Base-by-base conservation (phyloP, 169 alveolate species). In the Hepatocystis sp. region DNA sequence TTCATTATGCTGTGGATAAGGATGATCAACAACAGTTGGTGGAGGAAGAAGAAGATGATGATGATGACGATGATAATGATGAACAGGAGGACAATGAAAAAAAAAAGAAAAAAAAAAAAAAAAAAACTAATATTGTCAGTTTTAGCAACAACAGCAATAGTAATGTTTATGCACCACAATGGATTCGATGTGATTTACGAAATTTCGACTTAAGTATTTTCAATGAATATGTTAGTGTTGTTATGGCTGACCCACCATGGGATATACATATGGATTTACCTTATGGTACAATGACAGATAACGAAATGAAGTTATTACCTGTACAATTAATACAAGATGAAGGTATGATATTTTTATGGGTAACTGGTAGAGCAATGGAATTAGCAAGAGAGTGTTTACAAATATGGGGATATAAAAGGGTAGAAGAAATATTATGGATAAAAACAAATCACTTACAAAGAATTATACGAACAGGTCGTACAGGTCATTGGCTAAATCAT, bases 181-280 rank as follows among this genome's bases (percentile, higher is more conserved):
- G 97, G 97, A 94, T 95, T 40, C 67, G 93, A 66, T 93, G 96
- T 84, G 96, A 93, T 66, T 91, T 93, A 92, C 84, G 96, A 39
- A 94, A 93, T 65, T 91, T 96, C 21, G 98, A 97, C 86, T 90
- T 97, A 46, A 91, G 96, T 71, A 89, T 93, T 3, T 94, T 96
- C 60, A 95, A 94, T 91, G 94, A 95, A 65, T 88, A 94, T 85
- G 96, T 97, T 66, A 94, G 96, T 63, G 98, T 96, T 5, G 97
- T 97, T 39, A 96, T 96, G 98, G 98, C 98, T 19, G 99, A 97
- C 67, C 99, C 99, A 0, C 99, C 99, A 5, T 97, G 99, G 99
- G 98, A 96, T 81, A 97, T 97, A 42, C 98, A 97, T 93, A 97
- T 97, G 99, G 97, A 96, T 90, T 90, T 97, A 61, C 98, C 98